A percentile compares a stretch with the other conserved stretches of the same genome.
Evolutionary conservation across 805 yeast genomes (phyloP).

Genomic region (Grigorovia yakushimaensis): DNA sequence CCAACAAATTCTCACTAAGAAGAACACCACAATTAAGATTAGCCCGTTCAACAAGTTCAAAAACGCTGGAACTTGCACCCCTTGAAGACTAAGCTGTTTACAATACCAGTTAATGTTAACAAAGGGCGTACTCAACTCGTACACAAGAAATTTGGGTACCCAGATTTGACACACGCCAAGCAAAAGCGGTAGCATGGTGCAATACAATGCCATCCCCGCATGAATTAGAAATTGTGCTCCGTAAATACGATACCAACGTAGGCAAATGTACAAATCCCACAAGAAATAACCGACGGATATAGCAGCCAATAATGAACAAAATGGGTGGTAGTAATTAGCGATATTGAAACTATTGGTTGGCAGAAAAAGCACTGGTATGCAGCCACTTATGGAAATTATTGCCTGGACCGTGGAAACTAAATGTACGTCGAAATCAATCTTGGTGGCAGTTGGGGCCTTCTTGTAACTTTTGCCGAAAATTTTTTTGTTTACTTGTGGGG

Average conservation of each 20-base stretch:
- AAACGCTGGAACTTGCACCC: constrained; percentile 37
- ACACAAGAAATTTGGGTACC: constrained; percentile 73
- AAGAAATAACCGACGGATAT: constrained; percentile 76
- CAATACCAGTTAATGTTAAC: constrained; percentile 92
- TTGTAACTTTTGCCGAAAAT: constrained; percentile 50
- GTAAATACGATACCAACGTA: constrained; percentile 51
- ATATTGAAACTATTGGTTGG: constrained; percentile 37
- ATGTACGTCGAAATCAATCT: constrained; percentile 80
- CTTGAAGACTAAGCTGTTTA: constrained; percentile 59
- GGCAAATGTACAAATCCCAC: constrained; percentile 79
- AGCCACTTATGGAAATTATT: constrained; percentile 45
- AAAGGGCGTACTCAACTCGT: constrained; percentile 88
- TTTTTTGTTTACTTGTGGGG: constrained; percentile 41
- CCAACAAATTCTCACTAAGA: constrained; percentile 73
- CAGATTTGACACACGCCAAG: constrained; percentile 69
- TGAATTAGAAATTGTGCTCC: constrained; percentile 79
- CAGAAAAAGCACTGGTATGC: constrained; percentile 56
- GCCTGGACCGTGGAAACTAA: constrained; percentile 83
- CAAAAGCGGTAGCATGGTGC: constrained; percentile 49
- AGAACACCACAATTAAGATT: constrained; percentile 57
- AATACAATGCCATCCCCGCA: constrained; percentile 72
- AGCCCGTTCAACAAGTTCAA: constrained; percentile 62
- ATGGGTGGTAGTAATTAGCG: constrained; percentile 63
- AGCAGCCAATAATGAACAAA: constrained; percentile 63
- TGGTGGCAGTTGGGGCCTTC: constrained; percentile 32